These are phyloP conservation scores for Populus deltoides DNA, from an alignment of 345 rosid species.

Conservation along the genomic window DNA sequence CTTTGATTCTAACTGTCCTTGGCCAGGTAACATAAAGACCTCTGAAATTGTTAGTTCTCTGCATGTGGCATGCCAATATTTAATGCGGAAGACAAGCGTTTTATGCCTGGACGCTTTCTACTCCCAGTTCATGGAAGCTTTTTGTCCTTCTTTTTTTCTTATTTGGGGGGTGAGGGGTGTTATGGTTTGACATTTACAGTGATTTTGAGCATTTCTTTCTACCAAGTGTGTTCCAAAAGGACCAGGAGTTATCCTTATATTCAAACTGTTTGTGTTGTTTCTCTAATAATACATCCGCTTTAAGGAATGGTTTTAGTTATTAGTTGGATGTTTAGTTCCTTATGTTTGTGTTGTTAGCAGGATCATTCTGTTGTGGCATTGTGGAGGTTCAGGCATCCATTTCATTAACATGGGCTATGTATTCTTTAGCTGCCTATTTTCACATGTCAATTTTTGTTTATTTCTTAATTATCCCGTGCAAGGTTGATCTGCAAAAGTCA, in stretches of 20 bases:
- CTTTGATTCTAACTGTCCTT: constrained; percentile 83
- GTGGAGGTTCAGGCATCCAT: background rate
- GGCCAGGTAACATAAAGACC: constrained; percentile 54
- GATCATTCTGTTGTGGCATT: background rate
- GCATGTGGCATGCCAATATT: background rate
- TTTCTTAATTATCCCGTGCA: background rate
- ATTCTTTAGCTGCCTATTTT: background rate
- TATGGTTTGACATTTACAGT: no score
- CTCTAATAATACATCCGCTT: background rate
- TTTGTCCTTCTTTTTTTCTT: no score
- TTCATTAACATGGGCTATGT: background rate
- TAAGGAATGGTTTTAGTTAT: background rate
- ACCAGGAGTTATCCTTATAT: background rate
- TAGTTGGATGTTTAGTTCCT: background rate
- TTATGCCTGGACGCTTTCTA: background rate
- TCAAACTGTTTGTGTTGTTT: background rate
- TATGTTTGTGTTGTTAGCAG: no score
- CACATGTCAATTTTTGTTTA: background rate
- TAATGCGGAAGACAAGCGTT: background rate
- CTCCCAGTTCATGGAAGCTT: background rate
- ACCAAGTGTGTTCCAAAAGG: background rate
- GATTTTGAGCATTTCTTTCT: background rate
- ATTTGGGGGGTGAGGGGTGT: no score
- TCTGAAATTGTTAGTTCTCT: background rate
- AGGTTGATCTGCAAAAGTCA: background rate